Evolutionary conservation across 192 early-diverging fungal species (phyloP).

Genomic region (Coemansia sp.): DNA sequence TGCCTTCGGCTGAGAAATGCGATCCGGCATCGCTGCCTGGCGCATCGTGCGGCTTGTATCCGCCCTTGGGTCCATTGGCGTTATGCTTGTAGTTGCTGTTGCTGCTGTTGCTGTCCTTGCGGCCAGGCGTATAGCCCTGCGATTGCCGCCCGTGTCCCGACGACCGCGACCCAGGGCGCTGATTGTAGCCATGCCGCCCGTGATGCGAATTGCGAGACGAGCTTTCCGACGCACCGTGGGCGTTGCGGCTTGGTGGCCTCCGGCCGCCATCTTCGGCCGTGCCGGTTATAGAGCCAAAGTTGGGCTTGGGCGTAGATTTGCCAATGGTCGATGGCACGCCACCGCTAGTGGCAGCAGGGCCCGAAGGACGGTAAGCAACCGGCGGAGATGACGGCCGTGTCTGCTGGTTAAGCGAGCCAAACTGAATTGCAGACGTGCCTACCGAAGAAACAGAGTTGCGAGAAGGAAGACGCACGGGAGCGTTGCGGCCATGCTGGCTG

Average conservation of each 20-base stretch:
- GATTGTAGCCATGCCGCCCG: constrained; percentile 18
- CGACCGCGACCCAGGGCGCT: constrained; percentile 45
- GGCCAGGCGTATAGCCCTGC: constrained; percentile 23
- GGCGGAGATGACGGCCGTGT: constrained; percentile 37
- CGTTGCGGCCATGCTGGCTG: constrained; percentile 27
- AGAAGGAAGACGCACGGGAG: constrained; percentile 42
- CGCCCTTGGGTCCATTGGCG: constrained; percentile 20
- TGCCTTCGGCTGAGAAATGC: constrained; percentile 6
- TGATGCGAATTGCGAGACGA: constrained; percentile 17
- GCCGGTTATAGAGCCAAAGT: constrained; percentile 49
- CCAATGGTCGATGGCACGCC: constrained; percentile 37
- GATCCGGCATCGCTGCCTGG: constrained; percentile 8
- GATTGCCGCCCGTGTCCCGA: constrained; percentile 45
- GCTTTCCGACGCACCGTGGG: constrained; percentile 12
- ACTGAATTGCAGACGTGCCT: constrained; percentile 44
- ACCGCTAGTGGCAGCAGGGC: constrained; percentile 40
- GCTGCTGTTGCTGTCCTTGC: constrained; percentile 29
- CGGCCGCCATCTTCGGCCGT: constrained; percentile 15
- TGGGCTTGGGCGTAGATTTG: constrained; percentile 43
- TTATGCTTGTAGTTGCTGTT: constrained; percentile 36
- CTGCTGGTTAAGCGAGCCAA: constrained; percentile 54
- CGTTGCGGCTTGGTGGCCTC: constrained; percentile 10
- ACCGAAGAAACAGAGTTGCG: constrained; percentile 42
- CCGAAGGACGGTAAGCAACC: constrained; percentile 10
- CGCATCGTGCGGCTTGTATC: constrained; percentile 31